Conservation (phyloP, 1,284 basidiomycete genomes). For the Cutaneotrichosporon mucoides region DNA sequence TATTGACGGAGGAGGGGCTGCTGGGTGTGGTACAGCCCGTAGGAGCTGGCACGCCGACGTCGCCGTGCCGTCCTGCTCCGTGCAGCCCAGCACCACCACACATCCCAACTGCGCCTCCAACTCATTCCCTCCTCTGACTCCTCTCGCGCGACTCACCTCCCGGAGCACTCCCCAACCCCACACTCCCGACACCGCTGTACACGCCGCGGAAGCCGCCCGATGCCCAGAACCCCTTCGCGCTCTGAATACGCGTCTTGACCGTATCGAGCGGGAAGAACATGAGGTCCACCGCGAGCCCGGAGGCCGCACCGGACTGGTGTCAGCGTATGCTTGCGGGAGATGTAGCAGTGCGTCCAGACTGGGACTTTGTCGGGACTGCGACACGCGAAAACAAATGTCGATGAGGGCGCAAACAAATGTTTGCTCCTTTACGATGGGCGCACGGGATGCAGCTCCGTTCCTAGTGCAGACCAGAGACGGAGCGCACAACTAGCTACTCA, state of each 20-base stretch:
- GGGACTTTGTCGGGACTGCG: not conserved
- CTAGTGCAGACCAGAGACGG: not conserved
- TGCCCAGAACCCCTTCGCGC: conserved; percentile 74
- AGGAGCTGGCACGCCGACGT: no score
- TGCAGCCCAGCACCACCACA: no score
- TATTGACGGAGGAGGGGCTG: no score
- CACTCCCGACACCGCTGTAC: conserved; percentile 92
- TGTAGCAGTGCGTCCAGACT: not conserved
- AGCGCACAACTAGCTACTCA: conserved; percentile 18
- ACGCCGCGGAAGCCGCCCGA: conserved; percentile 89
- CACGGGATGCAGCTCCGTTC: not conserved
- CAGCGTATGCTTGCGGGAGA: not conserved
- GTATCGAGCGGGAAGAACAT: conserved; percentile 94
- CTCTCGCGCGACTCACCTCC: conserved; percentile 62
- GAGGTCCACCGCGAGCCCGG: conserved; percentile 86
- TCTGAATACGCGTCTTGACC: conserved; percentile 96
- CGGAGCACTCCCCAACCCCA: conserved; percentile 93
- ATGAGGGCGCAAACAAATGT: not conserved
- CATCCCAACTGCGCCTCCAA: no score
- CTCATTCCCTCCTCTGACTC: no score
- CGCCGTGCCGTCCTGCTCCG: no score
- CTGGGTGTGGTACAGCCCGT: no score
- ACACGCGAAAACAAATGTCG: not conserved
- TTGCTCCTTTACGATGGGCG: not conserved
- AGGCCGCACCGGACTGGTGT: conserved; percentile 71